A percentile compares a stretch with the other conserved stretches of the same genome.
phyloP scores from a whole-genome alignment of 2,329 filamentous ascomycete species.

The Lasiodiplodia hormozganensis region DNA sequence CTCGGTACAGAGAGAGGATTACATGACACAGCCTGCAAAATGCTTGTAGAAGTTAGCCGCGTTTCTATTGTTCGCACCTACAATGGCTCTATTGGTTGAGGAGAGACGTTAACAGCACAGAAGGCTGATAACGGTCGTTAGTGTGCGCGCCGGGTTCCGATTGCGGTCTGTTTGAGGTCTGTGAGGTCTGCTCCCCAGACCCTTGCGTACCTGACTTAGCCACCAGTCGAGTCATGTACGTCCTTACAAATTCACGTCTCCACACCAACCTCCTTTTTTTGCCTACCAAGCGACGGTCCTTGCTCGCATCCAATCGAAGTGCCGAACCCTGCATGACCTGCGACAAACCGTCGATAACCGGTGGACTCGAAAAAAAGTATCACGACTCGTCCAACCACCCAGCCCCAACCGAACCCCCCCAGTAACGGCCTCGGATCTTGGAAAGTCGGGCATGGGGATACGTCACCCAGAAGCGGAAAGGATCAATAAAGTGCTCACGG shows the following conservation, averaged over 20 bases:
- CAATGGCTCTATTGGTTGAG: not conserved
- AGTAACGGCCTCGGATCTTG: too few relatives aligned
- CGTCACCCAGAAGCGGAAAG: too few relatives aligned
- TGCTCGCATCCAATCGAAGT: not conserved
- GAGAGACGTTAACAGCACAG: not conserved
- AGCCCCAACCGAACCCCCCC: too few relatives aligned
- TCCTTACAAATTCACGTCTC: not conserved
- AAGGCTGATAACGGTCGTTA: not conserved
- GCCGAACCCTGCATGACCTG: constrained; percentile 1
- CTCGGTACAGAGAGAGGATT: not conserved
- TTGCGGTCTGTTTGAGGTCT: not conserved
- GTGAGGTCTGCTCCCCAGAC: not conserved
- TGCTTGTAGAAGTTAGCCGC: constrained; percentile 41
- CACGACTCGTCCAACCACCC: constrained; percentile 30
- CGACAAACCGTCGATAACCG: not conserved
- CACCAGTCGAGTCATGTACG: not conserved
- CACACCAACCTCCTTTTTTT: not conserved
- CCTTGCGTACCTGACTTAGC: not conserved
- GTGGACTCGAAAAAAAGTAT: not conserved
- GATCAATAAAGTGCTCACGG: too few relatives aligned
- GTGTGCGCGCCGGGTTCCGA: not conserved
- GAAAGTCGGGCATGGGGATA: too few relatives aligned
- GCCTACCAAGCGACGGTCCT: not conserved
- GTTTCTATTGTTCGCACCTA: constrained; percentile 35
- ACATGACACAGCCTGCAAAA: constrained; percentile 32